phyloP scores from a whole-genome alignment of 2,329 filamentous ascomycete genomes.

The Colletotrichum sp. region DNA sequence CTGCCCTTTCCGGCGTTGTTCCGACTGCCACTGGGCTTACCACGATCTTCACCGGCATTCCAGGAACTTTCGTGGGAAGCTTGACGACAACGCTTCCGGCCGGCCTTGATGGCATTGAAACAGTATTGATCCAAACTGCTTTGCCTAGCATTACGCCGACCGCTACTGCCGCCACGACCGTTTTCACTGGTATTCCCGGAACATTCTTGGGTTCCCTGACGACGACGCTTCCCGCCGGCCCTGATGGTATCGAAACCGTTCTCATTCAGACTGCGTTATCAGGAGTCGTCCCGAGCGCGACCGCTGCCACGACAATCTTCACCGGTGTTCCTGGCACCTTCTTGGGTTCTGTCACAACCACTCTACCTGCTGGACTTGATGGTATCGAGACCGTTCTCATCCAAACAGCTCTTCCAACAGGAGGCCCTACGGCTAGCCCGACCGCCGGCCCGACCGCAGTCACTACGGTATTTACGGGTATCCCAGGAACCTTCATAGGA shows the following conservation, averaged over 20 bases:
- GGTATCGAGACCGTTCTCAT: neutral
- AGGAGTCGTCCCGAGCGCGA: neutral
- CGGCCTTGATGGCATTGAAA: neutral
- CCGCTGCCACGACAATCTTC: neutral
- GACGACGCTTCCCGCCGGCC: neutral
- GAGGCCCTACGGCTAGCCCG: neutral
- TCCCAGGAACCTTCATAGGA: neutral
- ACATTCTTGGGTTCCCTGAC: neutral
- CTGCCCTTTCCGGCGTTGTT: neutral
- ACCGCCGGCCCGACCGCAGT: neutral
- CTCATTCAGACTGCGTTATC: constrained; percentile 1
- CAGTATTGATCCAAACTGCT: neutral
- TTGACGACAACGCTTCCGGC: neutral
- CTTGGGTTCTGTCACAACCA: neutral
- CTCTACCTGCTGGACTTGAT: neutral
- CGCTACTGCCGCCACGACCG: neutral
- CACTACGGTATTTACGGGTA: neutral
- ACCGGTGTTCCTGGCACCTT: neutral
- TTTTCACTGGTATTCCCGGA: neutral
- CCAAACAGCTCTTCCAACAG: neutral
- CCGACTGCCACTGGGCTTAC: neutral
- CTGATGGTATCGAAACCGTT: neutral
- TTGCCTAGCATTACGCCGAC: neutral
- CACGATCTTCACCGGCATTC: neutral
- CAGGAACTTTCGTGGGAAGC: neutral